Conservation (phyloP, 2,329 filamentous ascomycete species). For the Claviceps capensis region DNA sequence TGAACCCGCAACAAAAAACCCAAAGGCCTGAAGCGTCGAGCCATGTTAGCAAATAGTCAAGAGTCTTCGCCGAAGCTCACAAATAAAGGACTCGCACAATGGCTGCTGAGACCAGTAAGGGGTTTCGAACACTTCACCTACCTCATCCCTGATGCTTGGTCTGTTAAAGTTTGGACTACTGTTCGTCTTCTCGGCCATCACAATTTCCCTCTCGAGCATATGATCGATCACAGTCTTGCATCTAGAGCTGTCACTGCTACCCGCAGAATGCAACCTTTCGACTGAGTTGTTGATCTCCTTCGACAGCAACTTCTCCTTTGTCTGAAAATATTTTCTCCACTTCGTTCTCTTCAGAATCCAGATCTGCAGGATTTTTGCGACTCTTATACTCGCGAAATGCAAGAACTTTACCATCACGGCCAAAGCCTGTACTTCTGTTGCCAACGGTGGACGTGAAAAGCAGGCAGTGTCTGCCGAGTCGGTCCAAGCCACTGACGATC, state of each 20-base stretch:
- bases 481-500: background rate
- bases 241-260: background rate
- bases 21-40: conserved; percentile 8
- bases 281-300: background rate
- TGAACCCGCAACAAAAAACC: conserved; percentile 14
- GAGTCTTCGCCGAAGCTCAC: background rate
- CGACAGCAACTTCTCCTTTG: conserved; percentile 5
- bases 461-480: background rate
- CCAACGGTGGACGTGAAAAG: background rate
- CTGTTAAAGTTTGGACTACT: conserved; percentile 17
- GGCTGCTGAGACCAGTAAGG: background rate
- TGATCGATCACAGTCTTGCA: background rate
- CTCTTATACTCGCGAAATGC: background rate
- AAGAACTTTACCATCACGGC: background rate
- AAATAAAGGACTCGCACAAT: background rate
- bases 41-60: background rate
- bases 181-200: conserved; percentile 16
- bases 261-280: background rate
- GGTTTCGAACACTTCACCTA: background rate
- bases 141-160: conserved; percentile 18
- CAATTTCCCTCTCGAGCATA: background rate
- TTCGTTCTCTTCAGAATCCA: conserved; percentile 10
- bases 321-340: conserved; percentile 2
- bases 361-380: conserved; percentile 11
- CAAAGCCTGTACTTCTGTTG: background rate